Evolutionary conservation across 495 filamentous ascomycete genomes (phyloP).

Genomic region (Hypomontagnella monticulosa): DNA sequence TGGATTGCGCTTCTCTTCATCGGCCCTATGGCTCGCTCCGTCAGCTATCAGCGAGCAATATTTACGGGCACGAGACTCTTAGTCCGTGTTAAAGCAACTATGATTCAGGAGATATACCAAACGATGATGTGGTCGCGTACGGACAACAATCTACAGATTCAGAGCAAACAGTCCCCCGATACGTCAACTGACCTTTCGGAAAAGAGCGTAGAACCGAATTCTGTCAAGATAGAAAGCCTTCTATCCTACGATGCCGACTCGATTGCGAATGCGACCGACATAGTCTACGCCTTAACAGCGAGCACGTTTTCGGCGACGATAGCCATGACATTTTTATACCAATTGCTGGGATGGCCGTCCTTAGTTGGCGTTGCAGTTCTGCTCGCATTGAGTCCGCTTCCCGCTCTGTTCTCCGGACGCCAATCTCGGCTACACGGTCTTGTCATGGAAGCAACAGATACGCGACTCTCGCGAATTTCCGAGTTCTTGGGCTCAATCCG

Average conservation of each 20-base stretch:
- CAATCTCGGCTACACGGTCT: slow-evolving; percentile 45
- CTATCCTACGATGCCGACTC: slow-evolving; percentile 51
- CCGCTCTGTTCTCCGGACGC: slow-evolving; percentile 41
- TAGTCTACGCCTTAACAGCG: slow-evolving; percentile 40
- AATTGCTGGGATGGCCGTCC: slow-evolving; percentile 48
- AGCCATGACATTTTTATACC: slow-evolving; percentile 47
- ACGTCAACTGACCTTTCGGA: slow-evolving; percentile 18
- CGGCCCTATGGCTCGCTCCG: slow-evolving; percentile 43
- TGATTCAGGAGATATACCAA: slow-evolving; percentile 51
- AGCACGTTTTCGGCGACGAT: slow-evolving; percentile 39
- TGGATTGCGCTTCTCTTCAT: slow-evolving; percentile 48
- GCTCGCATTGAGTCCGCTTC: slow-evolving; percentile 42
- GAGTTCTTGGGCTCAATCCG: slow-evolving; percentile 48
- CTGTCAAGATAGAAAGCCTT: slow-evolving; percentile 43
- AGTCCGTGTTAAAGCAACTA: slow-evolving; percentile 44
- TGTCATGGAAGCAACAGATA: slow-evolving; percentile 48
- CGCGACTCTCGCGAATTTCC: slow-evolving; percentile 45
- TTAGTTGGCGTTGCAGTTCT: slow-evolving; percentile 45
- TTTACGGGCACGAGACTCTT: slow-evolving; percentile 47
- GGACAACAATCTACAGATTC: neutral
- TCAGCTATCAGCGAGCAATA: slow-evolving; percentile 48
- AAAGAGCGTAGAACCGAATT: slow-evolving; percentile 34
- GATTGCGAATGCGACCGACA: slow-evolving; percentile 45
- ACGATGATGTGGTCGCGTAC: slow-evolving; percentile 41
- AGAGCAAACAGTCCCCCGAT: neutral